Evolutionary conservation across 495 filamentous ascomycete genomes (phyloP).

Genomic region (Aspergillus sclerotioniger): DNA sequence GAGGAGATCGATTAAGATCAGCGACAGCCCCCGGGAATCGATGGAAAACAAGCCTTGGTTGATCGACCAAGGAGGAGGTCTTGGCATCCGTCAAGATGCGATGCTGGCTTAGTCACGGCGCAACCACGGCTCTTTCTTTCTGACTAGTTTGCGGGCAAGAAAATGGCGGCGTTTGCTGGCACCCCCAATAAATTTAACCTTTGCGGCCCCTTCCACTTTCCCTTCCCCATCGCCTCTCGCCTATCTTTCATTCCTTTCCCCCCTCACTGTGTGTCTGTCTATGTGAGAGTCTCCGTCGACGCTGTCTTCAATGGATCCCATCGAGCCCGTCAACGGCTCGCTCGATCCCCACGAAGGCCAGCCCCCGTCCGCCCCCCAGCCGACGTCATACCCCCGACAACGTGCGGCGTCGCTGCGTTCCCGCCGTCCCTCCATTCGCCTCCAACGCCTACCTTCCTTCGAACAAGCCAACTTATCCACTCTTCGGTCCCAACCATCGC

Average conservation of each 20-base stretch:
- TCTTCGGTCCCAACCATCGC: constrained; percentile 6
- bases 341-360: constrained; percentile 13
- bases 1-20: too few relatives aligned
- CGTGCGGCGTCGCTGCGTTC: constrained; percentile 24
- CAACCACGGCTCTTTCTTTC: neutral
- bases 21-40: too few relatives aligned
- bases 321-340: constrained; percentile 34
- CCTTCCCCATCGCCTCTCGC: neutral
- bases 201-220: neutral
- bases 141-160: neutral
- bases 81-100: neutral
- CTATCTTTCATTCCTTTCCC: constrained; percentile 1
- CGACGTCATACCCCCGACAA: constrained; percentile 20
- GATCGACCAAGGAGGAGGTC: neutral
- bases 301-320: constrained; percentile 39
- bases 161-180: neutral
- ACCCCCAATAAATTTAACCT: constrained; percentile 7
- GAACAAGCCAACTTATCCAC: constrained; percentile 7
- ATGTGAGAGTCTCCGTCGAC: neutral
- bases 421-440: constrained; percentile 41
- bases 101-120: neutral
- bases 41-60: neutral
- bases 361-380: constrained; percentile 7
- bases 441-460: constrained; percentile 36
- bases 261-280: neutral